Evolutionary conservation across 352 stramenopile species (phyloP), one percentile per base, ranked within the genome.

Genomic region (Phytopythium boreale): DNA sequence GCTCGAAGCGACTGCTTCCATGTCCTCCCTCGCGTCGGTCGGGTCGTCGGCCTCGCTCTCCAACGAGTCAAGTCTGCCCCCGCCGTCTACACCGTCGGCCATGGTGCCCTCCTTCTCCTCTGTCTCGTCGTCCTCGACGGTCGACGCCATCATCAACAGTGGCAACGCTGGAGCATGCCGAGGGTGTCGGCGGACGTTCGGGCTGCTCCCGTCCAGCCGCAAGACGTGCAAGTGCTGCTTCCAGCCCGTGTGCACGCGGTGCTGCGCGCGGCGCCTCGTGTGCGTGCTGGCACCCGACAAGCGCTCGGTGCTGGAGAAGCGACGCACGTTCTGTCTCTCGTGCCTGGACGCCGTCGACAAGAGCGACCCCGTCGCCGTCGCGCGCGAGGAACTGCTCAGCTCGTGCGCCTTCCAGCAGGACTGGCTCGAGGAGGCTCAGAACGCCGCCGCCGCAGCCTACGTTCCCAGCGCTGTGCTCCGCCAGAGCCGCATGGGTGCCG

Each of bases 201-300:
- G 70, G 8, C 76, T 80, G 36, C 64, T 80, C 11, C 53, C 66
- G 14, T 47, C 70, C n/a, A 73, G 58, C 53, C 52, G 65, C 47
- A 77, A 80, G 57, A 68, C 52, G 14, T 80, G 73, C 62, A 75
- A 80, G 29, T 68, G 64, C 49, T 80, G 73, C 29, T 62, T 67
- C 50, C 70, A 63, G n/a, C 26, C 64, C 41, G 65, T 80, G 14
- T 80, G 70, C 53, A 63, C 67, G 12, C 70, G 70, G 5, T 80
- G 73, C 51, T 69, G 62, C 53, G 57, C 62, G 4, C 75, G 69
- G 52, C 62, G 67, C 15, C 64, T 76, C 61, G 73, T 80, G 34
- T 80, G 70, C 51, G 58, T 80, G 31, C 29, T 77, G 56, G 70
- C 70, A 31, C 70, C 70, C 39, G 70, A 77, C 49, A 63, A 77